A percentile compares a stretch with the other conserved stretches of the same genome.
Evolutionary conservation across 1,139 yeast genomes (phyloP).

Genomic region (Spathaspora sp.): DNA sequence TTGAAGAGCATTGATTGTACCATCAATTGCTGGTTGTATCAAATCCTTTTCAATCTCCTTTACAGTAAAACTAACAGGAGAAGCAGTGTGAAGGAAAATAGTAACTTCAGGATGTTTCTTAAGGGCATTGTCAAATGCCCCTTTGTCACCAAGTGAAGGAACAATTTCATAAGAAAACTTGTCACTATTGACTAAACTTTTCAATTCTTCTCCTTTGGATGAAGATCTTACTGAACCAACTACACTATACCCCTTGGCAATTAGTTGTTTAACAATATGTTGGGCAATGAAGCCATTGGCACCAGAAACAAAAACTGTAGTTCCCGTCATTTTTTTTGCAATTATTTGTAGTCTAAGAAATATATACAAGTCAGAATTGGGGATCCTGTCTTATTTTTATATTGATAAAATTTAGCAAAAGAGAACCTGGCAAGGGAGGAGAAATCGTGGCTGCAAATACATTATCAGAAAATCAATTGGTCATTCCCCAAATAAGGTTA

Average conservation of each 20-base stretch:
- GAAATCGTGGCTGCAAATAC: neutral
- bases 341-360: too few species aligned
- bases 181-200: slow-evolving; percentile 5
- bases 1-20: slow-evolving; percentile 30
- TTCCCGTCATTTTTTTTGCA: slow-evolving; percentile 6
- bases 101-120: slow-evolving; percentile 25
- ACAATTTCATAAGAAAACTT: slow-evolving; percentile 28
- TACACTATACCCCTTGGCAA: slow-evolving; percentile 28
- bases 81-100: slow-evolving; percentile 29
- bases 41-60: slow-evolving; percentile 30
- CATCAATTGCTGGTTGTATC: slow-evolving; percentile 33
- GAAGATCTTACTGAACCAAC: slow-evolving; percentile 33
- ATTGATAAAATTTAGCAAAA: neutral
- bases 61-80: slow-evolving; percentile 25
- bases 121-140: slow-evolving; percentile 29
- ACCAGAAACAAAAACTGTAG: slow-evolving; percentile 26
- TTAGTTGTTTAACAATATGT: slow-evolving; percentile 22
- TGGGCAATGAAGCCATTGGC: slow-evolving; percentile 37
- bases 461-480: neutral
- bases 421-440: neutral
- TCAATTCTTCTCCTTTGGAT: slow-evolving; percentile 27
- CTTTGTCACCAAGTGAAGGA: slow-evolving; percentile 15
- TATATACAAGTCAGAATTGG: neutral
- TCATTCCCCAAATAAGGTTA: neutral
- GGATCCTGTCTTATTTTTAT: neutral